These are phyloP conservation scores for Chalara sp. DNA, from an alignment of 2,329 filamentous ascomycete genomes.

Conservation along the genomic window DNA sequence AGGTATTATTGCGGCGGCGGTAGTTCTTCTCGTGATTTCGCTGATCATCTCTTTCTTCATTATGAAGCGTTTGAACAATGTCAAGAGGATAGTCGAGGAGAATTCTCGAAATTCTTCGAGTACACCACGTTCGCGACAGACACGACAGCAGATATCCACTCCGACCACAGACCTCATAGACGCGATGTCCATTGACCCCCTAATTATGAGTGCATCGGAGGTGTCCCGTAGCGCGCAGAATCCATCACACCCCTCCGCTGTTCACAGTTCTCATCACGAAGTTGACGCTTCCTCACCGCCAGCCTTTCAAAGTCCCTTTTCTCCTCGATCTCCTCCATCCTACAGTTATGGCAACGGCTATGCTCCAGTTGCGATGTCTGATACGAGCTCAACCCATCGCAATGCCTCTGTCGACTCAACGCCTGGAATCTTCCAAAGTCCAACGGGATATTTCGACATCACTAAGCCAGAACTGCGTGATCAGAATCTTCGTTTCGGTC, in stretches of 20 bases:
- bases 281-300: constrained; percentile 17
- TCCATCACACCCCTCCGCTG: constrained; percentile 7
- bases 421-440: constrained; percentile 10
- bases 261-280: constrained; percentile 12
- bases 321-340: constrained; percentile 11
- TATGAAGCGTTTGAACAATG: constrained; percentile 38
- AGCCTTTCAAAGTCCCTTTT: constrained; percentile 12
- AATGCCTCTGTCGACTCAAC: constrained; percentile 12
- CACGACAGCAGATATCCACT: constrained; percentile 2
- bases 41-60: constrained; percentile 41
- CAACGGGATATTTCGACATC: constrained; percentile 16
- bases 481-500: constrained; percentile 8
- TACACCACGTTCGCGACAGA: constrained; percentile 4
- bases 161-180: constrained; percentile 13
- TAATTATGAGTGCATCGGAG: constrained; percentile 20
- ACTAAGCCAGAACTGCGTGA: constrained; percentile 2
- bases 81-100: constrained; percentile 28
- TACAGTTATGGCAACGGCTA: constrained; percentile 15
- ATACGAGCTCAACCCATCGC: constrained; percentile 9
- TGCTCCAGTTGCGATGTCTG: constrained; percentile 14
- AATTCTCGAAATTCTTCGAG: constrained; percentile 14
- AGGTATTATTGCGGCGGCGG: constrained; percentile 46
- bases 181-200: constrained; percentile 22
- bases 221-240: constrained; percentile 10
- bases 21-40: constrained; percentile 41